Base-by-base conservation (phyloP, 2,329 filamentous ascomycete genomes). In the Pestalotiopsis sp. region DNA sequence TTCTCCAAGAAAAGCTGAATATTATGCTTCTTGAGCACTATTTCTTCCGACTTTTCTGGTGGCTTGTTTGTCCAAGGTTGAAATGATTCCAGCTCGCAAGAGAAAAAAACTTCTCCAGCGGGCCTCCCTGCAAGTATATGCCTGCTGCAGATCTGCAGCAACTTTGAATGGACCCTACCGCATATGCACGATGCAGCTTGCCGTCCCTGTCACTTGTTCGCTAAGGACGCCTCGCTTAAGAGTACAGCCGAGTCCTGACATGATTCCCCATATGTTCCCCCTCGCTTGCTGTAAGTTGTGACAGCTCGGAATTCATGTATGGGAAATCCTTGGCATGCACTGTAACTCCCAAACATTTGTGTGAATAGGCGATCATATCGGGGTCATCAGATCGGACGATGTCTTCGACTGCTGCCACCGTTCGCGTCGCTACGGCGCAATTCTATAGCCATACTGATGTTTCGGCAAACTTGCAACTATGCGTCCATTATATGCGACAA, bases 381-480 rank as follows among this genome's bases (percentile, higher is more conserved):
- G 14, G 31, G 31, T 36, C 31, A 7, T 36, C 31, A 9, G 31
- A 36, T 1, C 31, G 31, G 5, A 45, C 13, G 4, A 64, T 64
- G 62, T 5, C 39, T 64, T 49, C 38, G 9, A 17, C 62, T 23
- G 17, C 23, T 25, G 14, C 25, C 2, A 12, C 17, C 9, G 38
- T 64, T 2, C 36, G 61, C 20, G 62, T 64, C 13, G 62, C 62
- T 64, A 64, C 39, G 14, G 23, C 62, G 25, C 62, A 52, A 13
- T 52, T 64, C 23, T 64, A 49, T 23, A 64, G 62, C 39, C 62
- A 45, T 39, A 64, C 39, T 25, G 39, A 64, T 36, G 39, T 52
- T 20, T 36, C 27, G 20, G 39, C 39, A 1, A 52, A 64, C 23
- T 9, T 64, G 14, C 20, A 64, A 13, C 23, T 52, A 49, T 64